Base-by-base conservation (phyloP, 192 early-diverging fungal genomes). In the Spinellus fusiger region DNA sequence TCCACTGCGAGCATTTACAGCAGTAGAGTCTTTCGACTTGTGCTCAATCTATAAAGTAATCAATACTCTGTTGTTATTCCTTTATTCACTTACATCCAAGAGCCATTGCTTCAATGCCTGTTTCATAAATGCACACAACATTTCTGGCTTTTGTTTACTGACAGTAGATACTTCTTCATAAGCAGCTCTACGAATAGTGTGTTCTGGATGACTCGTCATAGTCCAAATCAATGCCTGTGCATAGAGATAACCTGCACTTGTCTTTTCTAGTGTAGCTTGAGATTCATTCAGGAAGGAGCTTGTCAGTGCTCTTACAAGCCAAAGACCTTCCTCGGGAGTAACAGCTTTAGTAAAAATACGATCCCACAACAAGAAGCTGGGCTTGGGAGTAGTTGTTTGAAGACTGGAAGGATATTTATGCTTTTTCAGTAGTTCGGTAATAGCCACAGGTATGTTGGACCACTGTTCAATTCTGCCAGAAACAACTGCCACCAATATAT, bases 331-430 rank as follows among this genome's bases (percentile, higher is more conserved):
- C 16, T 79, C 74, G 3, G 77, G 64, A 15, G 63, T 69, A 3
- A 81, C 68, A 33, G 87, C 77, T 67, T 92, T 92, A 52, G 79
- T 80, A 59, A 86, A 95, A 29, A 86, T 84, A 69, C 89, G 91
- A 54, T 95, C 92, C 81, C 87, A 89, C 37, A 94, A 69, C 10
- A 91, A 74, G 49, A 89, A 88, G 5, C 90, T 89, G 52, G 84
- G 86, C 55, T 87, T 84, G 16, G 81, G 69, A 5, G 61, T 63
- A 25, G 71, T 61, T 4, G 68, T 57, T 40, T 78, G 56, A 5
- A 80, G 54, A 1, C 73, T 49, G n/a, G 29, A 54, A 13, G 58
- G 65, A 25, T 66, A 71, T 29, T 80, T 78, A 27, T 75, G 65
- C 27, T 68, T 64, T 27, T 78, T 76, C 34, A 83, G 34, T 12